Conservation (phyloP, 2,329 filamentous ascomycete genomes). For the Fusarium anguioides region DNA sequence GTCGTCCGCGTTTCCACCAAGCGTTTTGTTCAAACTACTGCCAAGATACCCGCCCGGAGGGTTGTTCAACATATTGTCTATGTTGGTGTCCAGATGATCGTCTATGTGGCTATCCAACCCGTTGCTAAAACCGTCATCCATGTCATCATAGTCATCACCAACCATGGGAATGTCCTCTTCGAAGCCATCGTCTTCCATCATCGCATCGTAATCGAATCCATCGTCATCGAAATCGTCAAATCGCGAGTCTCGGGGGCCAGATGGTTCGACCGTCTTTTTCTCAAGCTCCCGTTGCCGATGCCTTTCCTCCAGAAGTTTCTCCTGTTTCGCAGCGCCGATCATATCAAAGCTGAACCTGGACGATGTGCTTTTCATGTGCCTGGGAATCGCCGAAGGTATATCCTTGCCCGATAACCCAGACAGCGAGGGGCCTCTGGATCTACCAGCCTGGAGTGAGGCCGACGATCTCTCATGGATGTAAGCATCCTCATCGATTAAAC, state of each 20-base stretch:
- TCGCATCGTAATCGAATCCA: constrained; percentile 69
- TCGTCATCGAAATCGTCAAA: constrained; percentile 73
- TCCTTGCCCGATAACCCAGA: constrained; percentile 60
- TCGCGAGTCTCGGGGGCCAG: constrained; percentile 61
- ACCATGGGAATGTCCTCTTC: constrained; percentile 62
- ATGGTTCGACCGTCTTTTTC: constrained; percentile 58
- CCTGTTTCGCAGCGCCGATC: constrained; percentile 74
- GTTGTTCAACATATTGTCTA: constrained; percentile 37
- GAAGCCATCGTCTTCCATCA: constrained; percentile 72
- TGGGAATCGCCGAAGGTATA: constrained; percentile 63
- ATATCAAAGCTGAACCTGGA: constrained; percentile 87
- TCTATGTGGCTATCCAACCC: constrained; percentile 34
- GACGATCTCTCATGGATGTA: constrained; percentile 34
- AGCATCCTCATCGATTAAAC: constrained; percentile 32
- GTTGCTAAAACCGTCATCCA: constrained; percentile 42
- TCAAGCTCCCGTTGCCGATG: constrained; percentile 75
- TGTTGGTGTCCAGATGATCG: constrained; percentile 1
- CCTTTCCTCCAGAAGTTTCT: constrained; percentile 77
- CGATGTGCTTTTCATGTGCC: constrained; percentile 79
- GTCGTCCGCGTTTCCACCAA: constrained; percentile 35
- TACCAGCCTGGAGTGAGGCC: constrained; percentile 48
- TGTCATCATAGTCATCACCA: constrained; percentile 48
- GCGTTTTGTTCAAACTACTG: constrained; percentile 37
- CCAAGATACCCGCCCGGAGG: constrained; percentile 13
- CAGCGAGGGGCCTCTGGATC: constrained; percentile 65